Conservation (phyloP, 257 asterid genomes). For the Fraxinus excelsior region DNA sequence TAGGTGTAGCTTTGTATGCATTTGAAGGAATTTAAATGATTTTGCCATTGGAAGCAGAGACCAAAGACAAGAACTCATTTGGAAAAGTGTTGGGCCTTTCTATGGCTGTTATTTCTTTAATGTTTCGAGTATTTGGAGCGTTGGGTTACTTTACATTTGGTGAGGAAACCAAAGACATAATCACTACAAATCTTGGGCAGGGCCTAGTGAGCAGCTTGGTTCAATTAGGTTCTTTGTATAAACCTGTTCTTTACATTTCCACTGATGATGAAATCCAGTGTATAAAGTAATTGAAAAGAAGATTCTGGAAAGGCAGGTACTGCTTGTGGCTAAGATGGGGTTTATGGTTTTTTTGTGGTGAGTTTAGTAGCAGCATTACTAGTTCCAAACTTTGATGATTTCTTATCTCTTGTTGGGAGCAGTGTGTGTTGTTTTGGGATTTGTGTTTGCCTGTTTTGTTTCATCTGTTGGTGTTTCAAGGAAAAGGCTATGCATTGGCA, state of each 20-base stretch:
- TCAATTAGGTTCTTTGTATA: constrained; percentile 65
- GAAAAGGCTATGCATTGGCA: constrained; percentile 43
- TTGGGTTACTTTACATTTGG: no score
- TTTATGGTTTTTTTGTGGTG: constrained; percentile 57
- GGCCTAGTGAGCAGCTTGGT: no score
- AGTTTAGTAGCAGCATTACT: constrained; percentile 60
- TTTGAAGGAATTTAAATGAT: constrained; percentile 93
- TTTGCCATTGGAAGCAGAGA: constrained; percentile 75
- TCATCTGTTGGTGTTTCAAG: constrained; percentile 60
- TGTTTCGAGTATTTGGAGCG: constrained; percentile 68
- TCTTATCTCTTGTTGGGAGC: no score
- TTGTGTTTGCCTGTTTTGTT: constrained; percentile 76
- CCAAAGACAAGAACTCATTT: constrained; percentile 61
- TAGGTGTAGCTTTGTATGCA: constrained; percentile 86
- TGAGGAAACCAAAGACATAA: no score
- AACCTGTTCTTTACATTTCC: constrained; percentile 80
- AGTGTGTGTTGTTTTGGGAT: constrained; percentile 74
- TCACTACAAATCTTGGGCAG: no score
- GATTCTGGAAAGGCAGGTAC: constrained; percentile 71
- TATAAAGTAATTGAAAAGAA: constrained; percentile 87
- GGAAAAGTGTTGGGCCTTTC: constrained; percentile 61
- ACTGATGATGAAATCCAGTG: constrained; percentile 88
- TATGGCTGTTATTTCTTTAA: constrained; percentile 66
- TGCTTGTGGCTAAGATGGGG: constrained; percentile 82
- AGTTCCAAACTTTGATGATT: constrained; percentile 86